phyloP scores from a whole-genome alignment of 1,284 basidiomycete species.

The Porogramme epimiltina region DNA sequence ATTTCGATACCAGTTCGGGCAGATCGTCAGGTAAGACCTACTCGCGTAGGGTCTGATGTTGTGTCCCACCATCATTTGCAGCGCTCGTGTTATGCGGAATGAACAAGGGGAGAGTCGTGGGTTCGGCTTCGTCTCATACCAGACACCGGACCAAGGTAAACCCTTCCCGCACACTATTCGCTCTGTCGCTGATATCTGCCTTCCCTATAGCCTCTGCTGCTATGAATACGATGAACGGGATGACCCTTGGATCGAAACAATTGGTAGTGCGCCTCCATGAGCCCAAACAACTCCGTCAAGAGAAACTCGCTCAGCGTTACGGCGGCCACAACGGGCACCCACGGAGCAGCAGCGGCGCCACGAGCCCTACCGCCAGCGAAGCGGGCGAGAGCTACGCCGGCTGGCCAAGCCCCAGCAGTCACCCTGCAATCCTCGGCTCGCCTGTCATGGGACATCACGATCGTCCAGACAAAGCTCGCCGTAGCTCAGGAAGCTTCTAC shows the following conservation, averaged over 20 bases:
- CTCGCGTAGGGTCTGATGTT: not conserved
- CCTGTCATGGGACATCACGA: slow-evolving; percentile 54
- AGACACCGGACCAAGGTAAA: slow-evolving; percentile 81
- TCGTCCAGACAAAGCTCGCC: slow-evolving; percentile 62
- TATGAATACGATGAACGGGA: slow-evolving; percentile 80
- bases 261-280: slow-evolving; percentile 88
- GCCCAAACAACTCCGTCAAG: slow-evolving; percentile 85
- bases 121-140: slow-evolving; percentile 95
- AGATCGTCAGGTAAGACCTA: slow-evolving; percentile 76
- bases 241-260: slow-evolving; percentile 69
- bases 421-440: slow-evolving; percentile 52
- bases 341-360: slow-evolving; percentile 75
- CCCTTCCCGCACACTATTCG: not conserved
- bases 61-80: slow-evolving; percentile 31
- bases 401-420: slow-evolving; percentile 72
- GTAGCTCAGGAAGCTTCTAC: slow-evolving; percentile 83
- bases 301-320: slow-evolving; percentile 83
- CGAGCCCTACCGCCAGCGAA: slow-evolving; percentile 79
- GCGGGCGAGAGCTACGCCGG: slow-evolving; percentile 71
- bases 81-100: slow-evolving; percentile 93
- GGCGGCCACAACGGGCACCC: slow-evolving; percentile 73
- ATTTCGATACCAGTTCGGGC: slow-evolving; percentile 60
- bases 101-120: slow-evolving; percentile 83
- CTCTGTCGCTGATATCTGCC: not conserved
- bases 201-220: slow-evolving; percentile 61